These are phyloP conservation scores for Phaeophleospora eucalypticola DNA, from an alignment of 2,329 filamentous ascomycete genomes.

Conservation along the genomic window DNA sequence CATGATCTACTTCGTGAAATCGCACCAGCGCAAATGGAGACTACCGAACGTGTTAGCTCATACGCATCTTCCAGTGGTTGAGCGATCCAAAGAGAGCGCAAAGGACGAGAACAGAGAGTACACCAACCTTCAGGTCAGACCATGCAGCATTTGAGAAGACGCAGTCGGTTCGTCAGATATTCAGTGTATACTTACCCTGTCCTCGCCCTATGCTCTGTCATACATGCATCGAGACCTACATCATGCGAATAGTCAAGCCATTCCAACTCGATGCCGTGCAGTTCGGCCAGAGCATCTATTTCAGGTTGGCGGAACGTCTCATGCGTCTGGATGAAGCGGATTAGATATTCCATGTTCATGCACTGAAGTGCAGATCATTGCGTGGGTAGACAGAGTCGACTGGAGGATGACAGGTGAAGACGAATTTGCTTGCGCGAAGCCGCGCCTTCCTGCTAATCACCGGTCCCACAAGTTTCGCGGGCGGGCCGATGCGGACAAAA, in stretches of 20 bases:
- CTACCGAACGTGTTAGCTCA: constrained; percentile 42
- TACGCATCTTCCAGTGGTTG: neutral
- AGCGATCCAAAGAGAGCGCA: constrained; percentile 2
- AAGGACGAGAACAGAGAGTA: constrained; percentile 8
- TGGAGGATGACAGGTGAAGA: neutral
- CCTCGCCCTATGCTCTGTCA: constrained; percentile 8
- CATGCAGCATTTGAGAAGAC: neutral
- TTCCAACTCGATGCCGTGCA: constrained; percentile 64
- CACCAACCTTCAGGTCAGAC: constrained; percentile 3
- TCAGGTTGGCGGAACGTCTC: constrained; percentile 88
- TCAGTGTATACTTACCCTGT: neutral
- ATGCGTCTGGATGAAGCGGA: constrained; percentile 84
- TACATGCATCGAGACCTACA: too few relatives aligned
- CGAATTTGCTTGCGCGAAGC: neutral
- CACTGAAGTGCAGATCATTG: neutral
- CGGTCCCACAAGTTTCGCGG: neutral
- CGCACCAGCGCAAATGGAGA: constrained; percentile 80
- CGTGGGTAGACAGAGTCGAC: neutral
- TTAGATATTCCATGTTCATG: constrained; percentile 67
- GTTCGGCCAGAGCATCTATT: constrained; percentile 70
- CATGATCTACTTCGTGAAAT: constrained; percentile 39
- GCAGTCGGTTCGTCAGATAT: neutral
- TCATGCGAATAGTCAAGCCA: constrained; percentile 70
- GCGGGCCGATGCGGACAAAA: neutral
- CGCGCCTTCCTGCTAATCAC: neutral